A percentile compares a stretch with the other conserved stretches of the same genome.
Evolutionary conservation across 2,329 filamentous ascomycete species (phyloP).

Genomic region (Atkinsonella texensis): DNA sequence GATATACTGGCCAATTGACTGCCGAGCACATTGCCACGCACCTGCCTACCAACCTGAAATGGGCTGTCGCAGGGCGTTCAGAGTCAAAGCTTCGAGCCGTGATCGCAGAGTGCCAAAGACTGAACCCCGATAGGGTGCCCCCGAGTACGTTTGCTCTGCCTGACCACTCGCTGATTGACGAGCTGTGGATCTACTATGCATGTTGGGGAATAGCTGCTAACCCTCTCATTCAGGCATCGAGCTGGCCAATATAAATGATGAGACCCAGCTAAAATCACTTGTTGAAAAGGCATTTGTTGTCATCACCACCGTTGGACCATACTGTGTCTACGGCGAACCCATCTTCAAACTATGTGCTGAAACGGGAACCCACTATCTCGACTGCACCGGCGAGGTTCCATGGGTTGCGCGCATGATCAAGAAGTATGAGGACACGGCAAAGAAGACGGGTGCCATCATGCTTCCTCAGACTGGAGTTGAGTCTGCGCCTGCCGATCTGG

Average conservation of each 20-base stretch:
- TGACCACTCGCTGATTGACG: background rate
- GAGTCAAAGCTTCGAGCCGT: constrained; percentile 59
- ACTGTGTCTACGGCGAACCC: constrained; percentile 41
- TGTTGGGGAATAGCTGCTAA: background rate
- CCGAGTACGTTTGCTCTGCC: constrained; percentile 43
- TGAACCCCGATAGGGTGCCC: constrained; percentile 56
- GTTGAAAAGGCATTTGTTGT: constrained; percentile 44
- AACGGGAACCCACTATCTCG: constrained; percentile 51
- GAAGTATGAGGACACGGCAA: constrained; percentile 42
- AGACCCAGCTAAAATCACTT: constrained; percentile 32
- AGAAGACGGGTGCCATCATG: constrained; percentile 43
- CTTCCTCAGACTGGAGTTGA: constrained; percentile 52
- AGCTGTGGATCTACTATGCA: background rate
- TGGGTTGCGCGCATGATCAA: constrained; percentile 48
- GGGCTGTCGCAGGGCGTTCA: constrained; percentile 83
- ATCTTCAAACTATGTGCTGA: constrained; percentile 51
- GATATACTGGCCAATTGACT: constrained; percentile 72
- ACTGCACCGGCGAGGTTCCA: constrained; percentile 48
- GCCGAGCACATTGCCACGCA: constrained; percentile 62
- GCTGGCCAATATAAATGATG: constrained; percentile 33
- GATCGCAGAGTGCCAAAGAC: constrained; percentile 49
- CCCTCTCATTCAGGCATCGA: constrained; percentile 33
- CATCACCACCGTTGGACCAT: constrained; percentile 49
- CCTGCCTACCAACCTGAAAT: constrained; percentile 67
- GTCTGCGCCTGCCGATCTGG: constrained; percentile 48